phyloP scores from a whole-genome alignment of 257 asterid species.

The Cynanchum wilfordii region DNA sequence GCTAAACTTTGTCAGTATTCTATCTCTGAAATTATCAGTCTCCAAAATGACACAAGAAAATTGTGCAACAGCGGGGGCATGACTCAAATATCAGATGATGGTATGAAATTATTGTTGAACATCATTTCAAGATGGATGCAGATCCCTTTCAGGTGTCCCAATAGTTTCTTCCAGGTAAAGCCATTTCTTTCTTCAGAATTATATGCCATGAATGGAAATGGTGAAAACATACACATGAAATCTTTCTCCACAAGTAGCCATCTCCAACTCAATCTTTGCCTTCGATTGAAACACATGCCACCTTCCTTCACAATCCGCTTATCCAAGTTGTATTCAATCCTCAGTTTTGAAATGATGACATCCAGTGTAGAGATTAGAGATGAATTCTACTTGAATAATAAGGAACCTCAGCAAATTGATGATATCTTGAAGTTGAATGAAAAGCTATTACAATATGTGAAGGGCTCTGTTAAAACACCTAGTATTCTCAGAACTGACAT shows the following conservation, averaged over 20 bases:
- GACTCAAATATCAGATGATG: slow-evolving; percentile 26
- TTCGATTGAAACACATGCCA: slow-evolving; percentile 58
- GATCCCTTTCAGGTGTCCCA: slow-evolving; percentile 65
- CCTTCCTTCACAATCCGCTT: slow-evolving; percentile 23
- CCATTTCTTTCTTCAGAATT: slow-evolving; percentile 58
- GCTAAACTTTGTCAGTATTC: slow-evolving; percentile 52
- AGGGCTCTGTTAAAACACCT: slow-evolving; percentile 24
- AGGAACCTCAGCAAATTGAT: slow-evolving; percentile 34
- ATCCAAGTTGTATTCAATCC: slow-evolving; percentile 56
- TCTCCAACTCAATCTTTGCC: slow-evolving; percentile 54
- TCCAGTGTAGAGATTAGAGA: slow-evolving; percentile 20
- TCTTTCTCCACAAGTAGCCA: slow-evolving; percentile 46
- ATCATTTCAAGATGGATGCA: slow-evolving; percentile 45
- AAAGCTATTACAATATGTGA: slow-evolving; percentile 41
- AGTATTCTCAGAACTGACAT: slow-evolving; percentile 16
- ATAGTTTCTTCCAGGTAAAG: slow-evolving; percentile 62
- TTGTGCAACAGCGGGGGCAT: slow-evolving; percentile 23
- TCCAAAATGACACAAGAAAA: slow-evolving; percentile 32
- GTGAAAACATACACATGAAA: slow-evolving; percentile 38
- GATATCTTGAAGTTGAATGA: slow-evolving; percentile 41
- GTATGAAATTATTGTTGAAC: slow-evolving; percentile 42
- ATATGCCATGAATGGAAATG: slow-evolving; percentile 52
- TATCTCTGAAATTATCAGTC: slow-evolving; percentile 38
- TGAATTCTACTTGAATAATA: slow-evolving; percentile 19
- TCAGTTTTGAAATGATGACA: slow-evolving; percentile 28